Evolutionary conservation across 352 stramenopile genomes (phyloP), one percentile per base, ranked within the genome.

Genomic region (Lagenidium sp.): DNA sequence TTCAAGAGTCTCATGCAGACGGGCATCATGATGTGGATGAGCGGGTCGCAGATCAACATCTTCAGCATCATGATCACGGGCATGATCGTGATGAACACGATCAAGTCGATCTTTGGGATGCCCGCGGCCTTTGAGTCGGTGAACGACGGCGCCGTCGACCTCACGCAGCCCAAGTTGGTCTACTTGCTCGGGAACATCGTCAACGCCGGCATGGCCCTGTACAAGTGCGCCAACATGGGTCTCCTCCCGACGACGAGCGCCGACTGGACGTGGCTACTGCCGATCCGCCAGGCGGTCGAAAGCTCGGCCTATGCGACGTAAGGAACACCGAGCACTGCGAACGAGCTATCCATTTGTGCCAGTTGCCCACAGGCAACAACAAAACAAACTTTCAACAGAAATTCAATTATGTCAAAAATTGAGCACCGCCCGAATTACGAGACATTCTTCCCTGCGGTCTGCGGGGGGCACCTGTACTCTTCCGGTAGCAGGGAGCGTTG

Each of bases 21-120:
- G 18, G 90, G 70, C 21, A 94, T 97, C 58, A 97, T 97, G 90
- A 96, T 97, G 82, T 97, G 88, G 83, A 97, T 97, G 90, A 94
- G 79, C 43, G 90, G 90, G 45, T 93, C 86, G 49, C 85, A 83
- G 37, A 85, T 97, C 56, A 95, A 97, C 64, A 97, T 97, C 50
- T 97, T 97, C 60, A 95, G 79, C 48, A 96, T 96, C 65, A 96
- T 96, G 86, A 89, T 96, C 63, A 95, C 82, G 6, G 85, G 65
- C 46, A 96, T 95, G 84, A 92, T 94, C 55, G 63, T 96, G 44
- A 86, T 93, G 69, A 95, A 94, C 63, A 94, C 85, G 8, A 50
- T 90, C 62, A 96, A 96, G 69, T 88, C 82, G 24, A 66, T 96
- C 47, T 82, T 95, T 44, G 82, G 80, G 47, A 73, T 95, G 37